Conservation (phyloP, 306 rosid species). For the Cucurbita maxima region DNA sequence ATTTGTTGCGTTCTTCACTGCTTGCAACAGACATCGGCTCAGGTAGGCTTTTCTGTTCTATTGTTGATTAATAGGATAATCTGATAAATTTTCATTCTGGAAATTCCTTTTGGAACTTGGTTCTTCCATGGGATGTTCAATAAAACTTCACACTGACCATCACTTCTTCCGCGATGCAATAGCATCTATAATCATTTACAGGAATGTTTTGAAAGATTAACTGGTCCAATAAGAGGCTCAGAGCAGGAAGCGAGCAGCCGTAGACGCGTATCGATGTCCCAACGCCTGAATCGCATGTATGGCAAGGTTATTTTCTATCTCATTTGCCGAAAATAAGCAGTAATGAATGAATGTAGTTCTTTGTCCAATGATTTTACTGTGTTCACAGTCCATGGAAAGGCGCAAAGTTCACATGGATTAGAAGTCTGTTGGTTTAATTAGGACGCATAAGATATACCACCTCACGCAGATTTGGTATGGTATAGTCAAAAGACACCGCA, state of each 20-base stretch:
- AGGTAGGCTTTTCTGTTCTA: conserved; percentile 31
- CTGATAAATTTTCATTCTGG: background rate
- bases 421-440: background rate
- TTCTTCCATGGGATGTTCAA: background rate
- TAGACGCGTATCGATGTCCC: conserved; percentile 11
- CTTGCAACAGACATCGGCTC: conserved; percentile 95
- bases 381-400: background rate
- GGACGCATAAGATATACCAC: background rate
- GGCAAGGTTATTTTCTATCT: background rate
- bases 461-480: background rate
- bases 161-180: conserved; percentile 9
- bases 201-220: conserved; percentile 37
- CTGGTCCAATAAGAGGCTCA: conserved; percentile 26
- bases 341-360: too few species aligned
- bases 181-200: conserved; percentile 82
- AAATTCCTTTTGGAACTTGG: background rate
- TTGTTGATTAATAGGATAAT: background rate
- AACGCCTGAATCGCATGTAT: conserved; percentile 20
- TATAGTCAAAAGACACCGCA: background rate
- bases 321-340: background rate
- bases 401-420: conserved; percentile 2
- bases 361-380: background rate
- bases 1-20: conserved; percentile 66
- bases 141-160: background rate
- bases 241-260: conserved; percentile 15